These are phyloP conservation scores for Ophiostoma sp. DNA, from an alignment of 2,329 filamentous ascomycete genomes.

Conservation along the genomic window DNA sequence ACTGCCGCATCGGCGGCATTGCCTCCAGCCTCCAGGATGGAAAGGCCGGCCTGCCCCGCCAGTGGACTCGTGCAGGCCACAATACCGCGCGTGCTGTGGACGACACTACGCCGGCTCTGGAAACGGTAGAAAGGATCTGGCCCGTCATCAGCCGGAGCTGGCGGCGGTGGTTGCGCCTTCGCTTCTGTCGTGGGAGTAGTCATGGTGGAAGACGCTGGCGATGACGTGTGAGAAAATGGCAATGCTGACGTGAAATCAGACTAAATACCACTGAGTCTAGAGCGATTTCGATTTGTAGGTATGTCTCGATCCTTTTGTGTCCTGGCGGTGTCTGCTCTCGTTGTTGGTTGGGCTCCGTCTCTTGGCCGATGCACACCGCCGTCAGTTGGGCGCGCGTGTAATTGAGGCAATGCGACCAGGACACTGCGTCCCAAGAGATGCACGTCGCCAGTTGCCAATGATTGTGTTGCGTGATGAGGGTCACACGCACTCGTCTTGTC, in stretches of 20 bases:
- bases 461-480: not conserved
- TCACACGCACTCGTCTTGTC: not conserved
- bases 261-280: not conserved
- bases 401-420: not conserved
- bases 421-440: not conserved
- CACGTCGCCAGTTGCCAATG: not conserved
- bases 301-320: not conserved
- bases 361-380: not conserved
- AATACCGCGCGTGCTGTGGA: conserved; percentile 88
- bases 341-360: not conserved
- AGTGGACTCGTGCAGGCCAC: conserved; percentile 85
- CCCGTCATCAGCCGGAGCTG: not conserved
- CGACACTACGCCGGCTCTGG: conserved; percentile 79
- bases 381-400: not conserved
- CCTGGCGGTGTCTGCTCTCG: not conserved
- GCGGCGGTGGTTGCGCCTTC: not conserved
- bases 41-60: conserved; percentile 80
- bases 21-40: conserved; percentile 76
- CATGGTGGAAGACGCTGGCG: not conserved
- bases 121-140: conserved; percentile 32
- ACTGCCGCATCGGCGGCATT: conserved; percentile 94
- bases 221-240: not conserved
- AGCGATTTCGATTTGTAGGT: not conserved
- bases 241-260: not conserved
- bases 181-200: not conserved